Evolutionary conservation across 148 eudicot genomes (phyloP), one percentile per base, ranked within the genome.

Genomic region (Camellia sinensis): DNA sequence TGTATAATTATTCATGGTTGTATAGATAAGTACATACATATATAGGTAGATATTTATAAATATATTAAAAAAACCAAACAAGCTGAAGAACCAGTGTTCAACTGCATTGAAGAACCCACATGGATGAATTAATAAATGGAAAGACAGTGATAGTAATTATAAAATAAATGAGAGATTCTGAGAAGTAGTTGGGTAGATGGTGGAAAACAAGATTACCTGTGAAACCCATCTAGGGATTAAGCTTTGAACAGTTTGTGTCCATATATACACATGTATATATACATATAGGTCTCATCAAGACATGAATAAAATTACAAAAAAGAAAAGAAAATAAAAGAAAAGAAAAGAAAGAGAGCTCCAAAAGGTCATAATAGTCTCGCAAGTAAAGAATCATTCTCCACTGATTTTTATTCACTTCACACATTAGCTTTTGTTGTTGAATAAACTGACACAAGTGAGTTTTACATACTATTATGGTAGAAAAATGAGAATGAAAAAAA

Each of bases 281-380:
- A 40, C 0, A 43, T 57, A 11, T 61, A 62, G n/a, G 0, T 7
- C 1, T 9, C 6, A 17, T 22, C 66, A 57, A 19, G 67, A 14
- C 13, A n/a, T 75, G 45, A n/a, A 18, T 6, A 43, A 67, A 9
- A n/a, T 37, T 46, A 7, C 4, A 21, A 0, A 57, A 48, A 7
- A 15, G 13, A 18, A 57, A n/a, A 5, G 7, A 19, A 12, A 14
- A 2, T 0, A 12, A 57, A 56, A 48, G 7, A 45, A 57, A 56
- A 48, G 7, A 45, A 40, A 64, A 41, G 9, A 64, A 63, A 3
- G 3, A 15, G 37, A 7, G 53, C 5, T 48, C 15, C 1, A 45
- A 46, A 57, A 71, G 76, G 12, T 18, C 11, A 73, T 45, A 76
- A 81, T 40, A 81, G 80, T 69, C 83, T 81, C 76, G 76, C 53